Evolutionary conservation across 2,329 filamentous ascomycete species (phyloP), one percentile per base, ranked within the genome.

Genomic region (Cladosporium sp.): DNA sequence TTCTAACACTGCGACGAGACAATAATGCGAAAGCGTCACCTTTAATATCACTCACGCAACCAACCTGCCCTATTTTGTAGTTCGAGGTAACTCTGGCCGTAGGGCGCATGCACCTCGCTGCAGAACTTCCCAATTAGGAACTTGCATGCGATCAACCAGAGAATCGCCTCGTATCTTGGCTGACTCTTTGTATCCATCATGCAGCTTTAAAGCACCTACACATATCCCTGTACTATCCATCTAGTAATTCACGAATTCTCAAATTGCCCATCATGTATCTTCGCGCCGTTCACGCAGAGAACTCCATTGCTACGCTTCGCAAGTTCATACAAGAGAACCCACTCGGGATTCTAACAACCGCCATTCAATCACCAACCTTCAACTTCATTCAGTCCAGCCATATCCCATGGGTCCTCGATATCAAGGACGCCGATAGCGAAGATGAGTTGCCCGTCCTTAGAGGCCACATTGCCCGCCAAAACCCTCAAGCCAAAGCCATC

Each of bases 401-500:
- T 70, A 84, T 89, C 21, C 87, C 87, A 0, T 89, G 82, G 70
- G 71, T 89, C 0, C 76, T 89, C 1, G 85, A 89, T 66, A 72
- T 83, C 10, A 67, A 69, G 5, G 78, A 82, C 66, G 78, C 81
- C 37, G 50, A 72, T 3, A 79, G 73, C 66, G 78, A 80, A 58
- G 77, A 77, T 0, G 78, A 81, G n/a, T 72, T 80, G 0, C 81
- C 80, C 2, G 73, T 71, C 3, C 79, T 91, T 3, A 81, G 87
- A 2, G 88, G 86, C 3, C 89, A 91, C 70, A 75, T 91, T 31
- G 88, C 88, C 0, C 80, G 84, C 33, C 79, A 80, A 40, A 91
- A 91, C 69, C 88, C 88, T 0, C 88, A 91, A 69, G 79, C 79
- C 71, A 89, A 89, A 73, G 82, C 83, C 23, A 80, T 91, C 66